Evolutionary conservation across 2,329 filamentous ascomycete genomes (phyloP).

Genomic region (Hirsutella rhossiliensis): DNA sequence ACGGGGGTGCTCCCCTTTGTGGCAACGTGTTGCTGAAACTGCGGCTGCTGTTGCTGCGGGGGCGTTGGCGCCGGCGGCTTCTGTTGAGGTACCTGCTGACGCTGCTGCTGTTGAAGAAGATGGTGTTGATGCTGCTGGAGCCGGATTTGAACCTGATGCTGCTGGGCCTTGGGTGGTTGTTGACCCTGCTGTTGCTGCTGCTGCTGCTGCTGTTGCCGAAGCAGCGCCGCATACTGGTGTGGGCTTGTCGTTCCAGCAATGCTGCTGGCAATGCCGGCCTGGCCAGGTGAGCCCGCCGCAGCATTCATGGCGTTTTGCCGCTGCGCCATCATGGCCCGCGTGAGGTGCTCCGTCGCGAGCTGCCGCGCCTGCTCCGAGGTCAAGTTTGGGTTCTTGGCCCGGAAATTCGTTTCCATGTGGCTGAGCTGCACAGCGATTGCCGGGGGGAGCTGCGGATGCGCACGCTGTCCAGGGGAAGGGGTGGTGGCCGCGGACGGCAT

Average conservation of each 20-base stretch:
- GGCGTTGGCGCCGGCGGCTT: conserved; percentile 5
- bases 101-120: conserved; percentile 7
- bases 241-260: conserved; percentile 37
- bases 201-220: conserved; percentile 44
- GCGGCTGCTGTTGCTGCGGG: conserved; percentile 5
- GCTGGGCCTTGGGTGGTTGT: conserved; percentile 3
- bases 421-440: conserved; percentile 35
- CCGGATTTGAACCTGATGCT: conserved; percentile 17
- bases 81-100: conserved; percentile 7
- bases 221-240: conserved; percentile 47
- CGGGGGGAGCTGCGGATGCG: conserved; percentile 31
- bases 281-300: conserved; percentile 36
- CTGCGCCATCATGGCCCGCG: conserved; percentile 33
- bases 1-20: background rate
- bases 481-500: conserved; percentile 32
- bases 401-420: conserved; percentile 39
- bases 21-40: conserved; percentile 5
- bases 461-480: conserved; percentile 27
- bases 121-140: conserved; percentile 1
- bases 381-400: conserved; percentile 37
- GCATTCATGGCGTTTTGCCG: conserved; percentile 43
- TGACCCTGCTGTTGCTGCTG: conserved; percentile 15
- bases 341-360: conserved; percentile 38
- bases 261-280: conserved; percentile 35
- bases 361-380: conserved; percentile 36